These are phyloP conservation scores for Aspergillus tanneri DNA, from an alignment of 2,329 filamentous ascomycete species.

Conservation along the genomic window DNA sequence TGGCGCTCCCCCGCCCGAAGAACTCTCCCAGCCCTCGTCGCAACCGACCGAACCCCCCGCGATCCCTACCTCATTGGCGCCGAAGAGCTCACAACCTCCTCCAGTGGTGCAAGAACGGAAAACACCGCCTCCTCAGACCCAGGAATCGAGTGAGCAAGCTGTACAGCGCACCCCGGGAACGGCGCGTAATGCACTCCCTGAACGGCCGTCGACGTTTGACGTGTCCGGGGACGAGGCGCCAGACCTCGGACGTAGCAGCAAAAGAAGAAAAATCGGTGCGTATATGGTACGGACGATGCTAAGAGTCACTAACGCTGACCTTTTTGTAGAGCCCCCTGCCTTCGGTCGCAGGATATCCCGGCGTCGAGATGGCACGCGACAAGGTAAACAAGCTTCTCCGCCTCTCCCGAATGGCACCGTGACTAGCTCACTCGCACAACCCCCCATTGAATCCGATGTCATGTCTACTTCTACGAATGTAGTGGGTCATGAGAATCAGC, in stretches of 20 bases:
- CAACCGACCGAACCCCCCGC: constrained; percentile 21
- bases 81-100: constrained; percentile 11
- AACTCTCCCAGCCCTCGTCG: constrained; percentile 26
- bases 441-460: background rate
- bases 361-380: constrained; percentile 1
- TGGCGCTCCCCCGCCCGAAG: constrained; percentile 27
- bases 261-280: constrained; percentile 37
- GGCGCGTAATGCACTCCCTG: constrained; percentile 32
- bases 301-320: background rate
- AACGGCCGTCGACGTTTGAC: constrained; percentile 38
- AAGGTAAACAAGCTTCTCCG: constrained; percentile 1
- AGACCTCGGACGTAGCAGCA: constrained; percentile 29
- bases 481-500: background rate
- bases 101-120: constrained; percentile 18
- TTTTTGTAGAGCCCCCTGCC: constrained; percentile 14
- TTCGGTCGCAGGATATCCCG: constrained; percentile 8
- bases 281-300: background rate
- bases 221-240: constrained; percentile 33
- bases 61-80: constrained; percentile 14
- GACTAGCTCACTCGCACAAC: background rate
- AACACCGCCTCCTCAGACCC: constrained; percentile 16
- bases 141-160: background rate
- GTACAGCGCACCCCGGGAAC: constrained; percentile 30
- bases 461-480: constrained; percentile 3
- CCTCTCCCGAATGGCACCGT: constrained; percentile 8